These are phyloP conservation scores for Corylus heterophylla DNA, from an alignment of 306 rosid genomes.

Conservation along the genomic window DNA sequence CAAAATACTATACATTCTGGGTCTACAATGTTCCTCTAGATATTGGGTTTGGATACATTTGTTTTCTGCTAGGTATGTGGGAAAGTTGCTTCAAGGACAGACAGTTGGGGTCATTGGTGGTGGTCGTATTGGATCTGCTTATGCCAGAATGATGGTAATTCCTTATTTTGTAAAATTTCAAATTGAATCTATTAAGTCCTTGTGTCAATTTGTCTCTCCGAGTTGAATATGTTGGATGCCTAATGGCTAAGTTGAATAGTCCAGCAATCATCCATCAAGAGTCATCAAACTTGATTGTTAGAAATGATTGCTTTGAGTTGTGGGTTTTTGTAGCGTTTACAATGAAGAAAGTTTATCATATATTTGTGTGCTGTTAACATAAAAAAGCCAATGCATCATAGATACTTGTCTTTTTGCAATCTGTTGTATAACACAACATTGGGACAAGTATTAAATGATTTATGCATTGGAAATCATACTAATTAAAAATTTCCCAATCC, in stretches of 20 bases:
- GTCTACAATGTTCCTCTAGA: too few relatives aligned
- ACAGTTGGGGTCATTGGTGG: slow-evolving; percentile 99
- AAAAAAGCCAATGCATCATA: background rate
- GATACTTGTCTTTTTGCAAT: background rate
- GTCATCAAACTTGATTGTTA: background rate
- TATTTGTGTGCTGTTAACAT: background rate
- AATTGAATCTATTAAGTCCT: background rate
- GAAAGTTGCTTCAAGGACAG: slow-evolving; percentile 93
- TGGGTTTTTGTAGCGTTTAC: background rate
- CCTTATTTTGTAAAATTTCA: slow-evolving; percentile 1
- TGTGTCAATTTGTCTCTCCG: too few relatives aligned
- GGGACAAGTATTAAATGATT: background rate
- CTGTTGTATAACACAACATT: background rate
- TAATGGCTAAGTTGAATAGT: too few relatives aligned
- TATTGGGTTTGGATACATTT: too few relatives aligned
- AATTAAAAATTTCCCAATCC: background rate
- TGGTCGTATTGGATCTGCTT: slow-evolving; percentile 96
- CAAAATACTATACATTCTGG: too few relatives aligned
- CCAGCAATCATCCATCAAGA: background rate
- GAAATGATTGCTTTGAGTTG: background rate
- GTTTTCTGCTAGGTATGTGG: slow-evolving; percentile 65
- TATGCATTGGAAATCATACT: background rate
- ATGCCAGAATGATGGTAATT: slow-evolving; percentile 97
- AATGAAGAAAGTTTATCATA: background rate
- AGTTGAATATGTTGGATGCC: background rate